phyloP scores from a whole-genome alignment of 129 eudicot genomes.

The Tagetes patula region DNA sequence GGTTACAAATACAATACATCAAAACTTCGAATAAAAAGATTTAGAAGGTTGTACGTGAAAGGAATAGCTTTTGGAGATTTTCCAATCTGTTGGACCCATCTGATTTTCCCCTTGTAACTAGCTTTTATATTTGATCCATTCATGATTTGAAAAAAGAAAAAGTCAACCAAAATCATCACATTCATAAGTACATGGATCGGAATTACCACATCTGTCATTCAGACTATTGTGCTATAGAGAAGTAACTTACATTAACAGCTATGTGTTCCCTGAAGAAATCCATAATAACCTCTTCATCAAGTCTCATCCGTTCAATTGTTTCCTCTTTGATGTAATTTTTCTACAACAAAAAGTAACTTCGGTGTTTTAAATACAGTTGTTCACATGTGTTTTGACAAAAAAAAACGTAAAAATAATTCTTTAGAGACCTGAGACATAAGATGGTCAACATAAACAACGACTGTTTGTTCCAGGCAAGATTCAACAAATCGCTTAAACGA shows the following conservation, averaged over 20 bases:
- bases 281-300: slow-evolving; percentile 94
- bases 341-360: slow-evolving; percentile 35
- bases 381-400: background rate
- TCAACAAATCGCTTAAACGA: slow-evolving; percentile 91
- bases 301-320: slow-evolving; percentile 95
- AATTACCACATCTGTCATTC: background rate
- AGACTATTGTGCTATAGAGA: slow-evolving; percentile 16
- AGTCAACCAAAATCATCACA: background rate
- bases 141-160: background rate
- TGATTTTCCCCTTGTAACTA: background rate
- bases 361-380: background rate
- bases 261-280: slow-evolving; percentile 94
- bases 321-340: slow-evolving; percentile 94
- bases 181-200: background rate
- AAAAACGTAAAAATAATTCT: slow-evolving; percentile 11
- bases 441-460: slow-evolving; percentile 88
- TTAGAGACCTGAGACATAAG: slow-evolving; percentile 64
- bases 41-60: background rate
- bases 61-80: background rate
- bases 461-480: slow-evolving; percentile 91
- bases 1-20: background rate
- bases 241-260: slow-evolving; percentile 73
- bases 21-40: background rate
- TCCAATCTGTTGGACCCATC: background rate
- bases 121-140: background rate